phyloP scores from a whole-genome alignment of 2,329 filamentous ascomycete genomes.

The Westerdykella sp. region DNA sequence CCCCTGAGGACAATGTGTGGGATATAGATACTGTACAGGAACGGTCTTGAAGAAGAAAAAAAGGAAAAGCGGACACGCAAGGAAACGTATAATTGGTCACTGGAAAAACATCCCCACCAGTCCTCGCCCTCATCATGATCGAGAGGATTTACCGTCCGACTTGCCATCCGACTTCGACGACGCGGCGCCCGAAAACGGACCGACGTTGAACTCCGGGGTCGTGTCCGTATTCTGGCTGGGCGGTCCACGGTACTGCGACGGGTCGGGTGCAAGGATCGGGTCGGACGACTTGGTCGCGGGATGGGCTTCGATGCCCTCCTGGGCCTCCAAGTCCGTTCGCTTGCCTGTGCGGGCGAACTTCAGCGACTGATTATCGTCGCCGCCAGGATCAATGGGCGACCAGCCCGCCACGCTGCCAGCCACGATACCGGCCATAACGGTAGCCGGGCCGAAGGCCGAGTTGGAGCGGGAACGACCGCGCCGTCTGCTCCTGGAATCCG shows the following conservation, averaged over 20 bases:
- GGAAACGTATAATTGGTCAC: too few relatives aligned
- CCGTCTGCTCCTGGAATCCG: constrained; percentile 52
- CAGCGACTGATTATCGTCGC: constrained; percentile 38
- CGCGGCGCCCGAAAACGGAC: constrained; percentile 40
- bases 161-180: constrained; percentile 5
- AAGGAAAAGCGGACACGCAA: too few relatives aligned
- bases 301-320: constrained; percentile 44
- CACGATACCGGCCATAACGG: constrained; percentile 78
- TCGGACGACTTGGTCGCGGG: constrained; percentile 46
- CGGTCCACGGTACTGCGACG: constrained; percentile 35
- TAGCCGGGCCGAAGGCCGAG: constrained; percentile 66
- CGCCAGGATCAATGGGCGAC: constrained; percentile 59
- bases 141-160: background rate
- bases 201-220: constrained; percentile 39
- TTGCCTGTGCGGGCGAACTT: constrained; percentile 32
- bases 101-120: too few relatives aligned
- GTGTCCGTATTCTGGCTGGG: constrained; percentile 42
- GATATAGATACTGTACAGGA: too few relatives aligned
- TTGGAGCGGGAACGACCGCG: constrained; percentile 62
- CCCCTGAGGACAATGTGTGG: too few relatives aligned
- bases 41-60: too few relatives aligned
- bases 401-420: constrained; percentile 71
- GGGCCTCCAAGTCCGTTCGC: constrained; percentile 38
- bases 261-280: constrained; percentile 41
- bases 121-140: too few relatives aligned